Conservation (phyloP, 192 early-diverging fungal genomes). For the Pilobolus umbonatus region DNA sequence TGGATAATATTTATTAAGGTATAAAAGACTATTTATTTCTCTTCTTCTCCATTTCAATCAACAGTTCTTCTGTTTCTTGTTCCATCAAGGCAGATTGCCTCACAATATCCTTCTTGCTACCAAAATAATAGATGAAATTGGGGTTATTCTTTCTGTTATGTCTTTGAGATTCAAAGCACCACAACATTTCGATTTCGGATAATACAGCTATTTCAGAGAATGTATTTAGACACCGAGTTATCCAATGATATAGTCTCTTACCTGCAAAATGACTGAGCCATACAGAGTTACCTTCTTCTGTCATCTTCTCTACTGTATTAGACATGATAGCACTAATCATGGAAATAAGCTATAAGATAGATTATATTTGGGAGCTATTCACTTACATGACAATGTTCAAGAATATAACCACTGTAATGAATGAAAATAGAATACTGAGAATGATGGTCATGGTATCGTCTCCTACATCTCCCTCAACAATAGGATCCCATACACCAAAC, state of each 20-base stretch:
- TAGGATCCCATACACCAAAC: constrained; percentile 12
- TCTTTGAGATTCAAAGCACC: constrained; percentile 1
- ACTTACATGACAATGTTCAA: constrained; percentile 22
- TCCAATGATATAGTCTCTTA: neutral
- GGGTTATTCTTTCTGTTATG: constrained; percentile 16
- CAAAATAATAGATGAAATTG: constrained; percentile 14
- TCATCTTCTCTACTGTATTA: constrained; percentile 7
- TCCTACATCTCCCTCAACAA: constrained; percentile 4
- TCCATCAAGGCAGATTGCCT: neutral
- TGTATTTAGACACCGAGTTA: neutral
- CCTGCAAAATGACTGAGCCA: constrained; percentile 20
- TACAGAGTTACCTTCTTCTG: constrained; percentile 5
- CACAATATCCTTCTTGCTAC: neutral
- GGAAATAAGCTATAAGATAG: too few species aligned
- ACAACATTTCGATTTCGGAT: constrained; percentile 14
- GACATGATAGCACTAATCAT: constrained; percentile 21
- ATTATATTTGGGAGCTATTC: too few species aligned
- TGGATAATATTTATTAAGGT: too few species aligned
- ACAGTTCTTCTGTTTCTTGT: too few species aligned
- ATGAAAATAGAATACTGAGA: constrained; percentile 9
- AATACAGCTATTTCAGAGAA: neutral
- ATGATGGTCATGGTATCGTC: neutral
- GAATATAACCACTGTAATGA: constrained; percentile 9
- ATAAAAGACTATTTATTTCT: too few species aligned
- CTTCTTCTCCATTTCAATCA: too few species aligned